phyloP scores from a whole-genome alignment of 164 flowering plant genomes.

The Umbilicus rupestris region DNA sequence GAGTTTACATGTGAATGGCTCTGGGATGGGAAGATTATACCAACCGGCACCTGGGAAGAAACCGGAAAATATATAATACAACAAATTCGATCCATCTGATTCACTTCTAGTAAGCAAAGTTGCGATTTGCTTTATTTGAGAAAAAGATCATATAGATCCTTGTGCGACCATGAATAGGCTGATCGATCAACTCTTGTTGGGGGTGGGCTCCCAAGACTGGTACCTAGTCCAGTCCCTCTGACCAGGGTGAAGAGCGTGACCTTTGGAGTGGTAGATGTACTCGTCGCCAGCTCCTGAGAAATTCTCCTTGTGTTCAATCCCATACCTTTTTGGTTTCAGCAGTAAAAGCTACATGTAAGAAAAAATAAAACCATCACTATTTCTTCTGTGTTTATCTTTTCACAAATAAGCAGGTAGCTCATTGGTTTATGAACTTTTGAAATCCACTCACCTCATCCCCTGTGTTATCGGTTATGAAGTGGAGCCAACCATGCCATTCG shows the following conservation, averaged over 20 bases:
- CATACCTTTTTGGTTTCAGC: conserved; percentile 83
- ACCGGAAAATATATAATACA: background rate
- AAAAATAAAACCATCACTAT: too few relatives aligned
- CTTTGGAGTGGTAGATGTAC: conserved; percentile 90
- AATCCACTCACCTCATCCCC: conserved; percentile 72
- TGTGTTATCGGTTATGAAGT: conserved; percentile 83
- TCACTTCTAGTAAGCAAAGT: too few relatives aligned
- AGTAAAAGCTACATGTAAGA: conserved; percentile 85
- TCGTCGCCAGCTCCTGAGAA: conserved; percentile 91
- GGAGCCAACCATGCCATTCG: conserved; percentile 99
- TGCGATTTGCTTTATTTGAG: background rate
- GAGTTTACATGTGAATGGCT: too few relatives aligned
- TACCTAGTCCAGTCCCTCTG: conserved; percentile 95
- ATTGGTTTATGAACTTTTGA: too few relatives aligned
- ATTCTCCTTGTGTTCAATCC: conserved; percentile 78
- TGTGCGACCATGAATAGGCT: too few relatives aligned
- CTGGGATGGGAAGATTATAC: too few relatives aligned
- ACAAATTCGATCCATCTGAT: too few relatives aligned
- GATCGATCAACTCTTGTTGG: conserved; percentile 24
- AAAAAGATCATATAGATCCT: too few relatives aligned
- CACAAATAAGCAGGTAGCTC: background rate
- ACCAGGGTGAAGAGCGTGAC: conserved; percentile 81
- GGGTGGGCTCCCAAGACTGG: conserved; percentile 88
- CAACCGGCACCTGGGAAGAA: background rate
- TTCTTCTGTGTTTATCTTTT: too few relatives aligned